These are phyloP conservation scores for Trifolium fragiferum DNA, from an alignment of 306 rosid species.

Conservation along the genomic window DNA sequence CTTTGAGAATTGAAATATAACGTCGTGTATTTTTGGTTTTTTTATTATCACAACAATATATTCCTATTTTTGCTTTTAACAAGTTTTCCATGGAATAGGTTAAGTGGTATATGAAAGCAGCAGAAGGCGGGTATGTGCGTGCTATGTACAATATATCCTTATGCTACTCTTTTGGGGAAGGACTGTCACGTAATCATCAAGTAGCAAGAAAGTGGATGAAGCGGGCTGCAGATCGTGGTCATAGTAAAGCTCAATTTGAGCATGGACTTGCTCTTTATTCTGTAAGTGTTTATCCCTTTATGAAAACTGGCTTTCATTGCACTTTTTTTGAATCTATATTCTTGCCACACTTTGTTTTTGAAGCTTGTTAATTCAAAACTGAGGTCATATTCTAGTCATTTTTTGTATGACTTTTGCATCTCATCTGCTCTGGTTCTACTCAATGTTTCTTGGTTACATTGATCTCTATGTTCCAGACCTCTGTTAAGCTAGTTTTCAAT, in stretches of 20 bases:
- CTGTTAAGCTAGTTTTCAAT: conserved; percentile 1
- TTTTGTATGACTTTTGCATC: background rate
- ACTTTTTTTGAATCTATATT: background rate
- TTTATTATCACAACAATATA: conserved; percentile 20
- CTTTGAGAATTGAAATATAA: conserved; percentile 14
- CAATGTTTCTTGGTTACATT: conserved; percentile 16
- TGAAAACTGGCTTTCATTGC: conserved; percentile 6
- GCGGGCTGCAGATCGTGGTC: conserved; percentile 90
- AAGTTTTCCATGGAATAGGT: conserved; percentile 57
- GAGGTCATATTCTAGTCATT: conserved; percentile 5
- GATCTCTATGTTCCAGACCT: conserved; percentile 15
- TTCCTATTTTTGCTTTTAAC: conserved; percentile 31
- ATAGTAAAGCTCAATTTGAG: conserved; percentile 85
- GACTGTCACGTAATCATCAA: conserved; percentile 60
- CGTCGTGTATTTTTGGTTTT: conserved; percentile 13
- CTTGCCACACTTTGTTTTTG: background rate
- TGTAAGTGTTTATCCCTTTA: conserved; percentile 51
- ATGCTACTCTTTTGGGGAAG: conserved; percentile 82
- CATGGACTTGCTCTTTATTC: conserved; percentile 82
- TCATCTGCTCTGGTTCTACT: conserved; percentile 9
- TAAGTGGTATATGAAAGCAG: conserved; percentile 88
- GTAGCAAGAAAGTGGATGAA: conserved; percentile 87
- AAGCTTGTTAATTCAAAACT: conserved; percentile 31
- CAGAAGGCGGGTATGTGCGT: conserved; percentile 81
- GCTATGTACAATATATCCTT: conserved; percentile 88